These are phyloP conservation scores for Alternaria alternata DNA, from an alignment of 2,329 filamentous ascomycete genomes.

Conservation along the genomic window DNA sequence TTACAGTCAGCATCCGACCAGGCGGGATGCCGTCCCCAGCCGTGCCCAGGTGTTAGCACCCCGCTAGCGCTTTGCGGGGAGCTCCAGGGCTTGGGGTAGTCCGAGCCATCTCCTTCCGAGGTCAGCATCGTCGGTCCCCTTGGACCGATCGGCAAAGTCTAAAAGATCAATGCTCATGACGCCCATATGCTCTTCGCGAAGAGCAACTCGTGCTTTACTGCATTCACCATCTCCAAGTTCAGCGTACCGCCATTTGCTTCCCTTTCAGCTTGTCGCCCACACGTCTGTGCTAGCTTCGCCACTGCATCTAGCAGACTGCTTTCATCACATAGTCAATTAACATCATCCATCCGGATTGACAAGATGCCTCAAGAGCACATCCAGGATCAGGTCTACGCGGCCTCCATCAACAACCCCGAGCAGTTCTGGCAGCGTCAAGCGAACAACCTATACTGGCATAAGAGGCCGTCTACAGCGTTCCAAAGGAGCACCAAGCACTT, in stretches of 20 bases:
- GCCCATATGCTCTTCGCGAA: neutral
- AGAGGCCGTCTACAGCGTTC: constrained; percentile 71
- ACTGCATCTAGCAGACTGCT: neutral
- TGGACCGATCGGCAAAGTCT: constrained; percentile 10
- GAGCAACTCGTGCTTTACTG: neutral
- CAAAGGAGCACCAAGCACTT: constrained; percentile 69
- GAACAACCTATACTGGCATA: constrained; percentile 80
- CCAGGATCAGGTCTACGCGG: constrained; percentile 60
- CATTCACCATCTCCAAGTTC: neutral
- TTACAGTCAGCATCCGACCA: neutral
- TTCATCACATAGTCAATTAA: neutral
- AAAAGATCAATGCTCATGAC: constrained; percentile 2
- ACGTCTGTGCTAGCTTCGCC: neutral
- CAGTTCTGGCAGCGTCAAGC: constrained; percentile 81
- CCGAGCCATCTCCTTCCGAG: constrained; percentile 14
- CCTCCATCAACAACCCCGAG: constrained; percentile 73
- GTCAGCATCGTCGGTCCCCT: constrained; percentile 12
- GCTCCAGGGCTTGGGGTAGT: constrained; percentile 1
- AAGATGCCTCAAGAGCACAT: constrained; percentile 32
- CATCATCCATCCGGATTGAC: neutral
- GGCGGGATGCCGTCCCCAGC: neutral
- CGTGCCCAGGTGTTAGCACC: constrained; percentile 7
- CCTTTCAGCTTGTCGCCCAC: neutral
- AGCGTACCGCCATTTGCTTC: neutral
- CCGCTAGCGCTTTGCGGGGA: constrained; percentile 16